Percentiles rank a stretch among this genome's conserved stretches.
Conservation (phyloP, 768 basidiomycete genomes). For the Dioszegia aurantiaca region DNA sequence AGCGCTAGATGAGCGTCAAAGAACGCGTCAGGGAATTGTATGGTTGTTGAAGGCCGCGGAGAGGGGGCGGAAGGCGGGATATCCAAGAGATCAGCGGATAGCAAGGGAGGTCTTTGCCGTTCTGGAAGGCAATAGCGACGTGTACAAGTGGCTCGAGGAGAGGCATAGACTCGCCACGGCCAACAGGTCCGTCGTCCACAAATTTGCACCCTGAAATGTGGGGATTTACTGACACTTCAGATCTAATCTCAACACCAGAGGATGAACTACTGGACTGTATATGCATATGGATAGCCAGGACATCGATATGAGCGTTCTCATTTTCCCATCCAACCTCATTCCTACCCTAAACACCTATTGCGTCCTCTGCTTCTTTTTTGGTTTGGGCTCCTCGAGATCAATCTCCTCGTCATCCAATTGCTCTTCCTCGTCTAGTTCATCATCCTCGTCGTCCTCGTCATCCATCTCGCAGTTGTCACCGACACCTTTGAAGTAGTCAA, state of each 20-base stretch:
- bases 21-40: constrained; percentile 65
- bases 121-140: constrained; percentile 60
- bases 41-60: constrained; percentile 70
- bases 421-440: constrained; percentile 37
- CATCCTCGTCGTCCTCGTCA: constrained; percentile 41
- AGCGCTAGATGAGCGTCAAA: constrained; percentile 75
- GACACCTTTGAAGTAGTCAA: constrained; percentile 45
- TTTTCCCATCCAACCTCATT: background rate
- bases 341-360: constrained; percentile 11
- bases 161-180: constrained; percentile 69
- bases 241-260: constrained; percentile 12
- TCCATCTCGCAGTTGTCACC: constrained; percentile 34
- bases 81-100: constrained; percentile 62
- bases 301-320: background rate
- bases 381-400: constrained; percentile 42
- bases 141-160: constrained; percentile 63
- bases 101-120: constrained; percentile 75
- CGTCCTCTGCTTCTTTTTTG: constrained; percentile 40
- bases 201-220: background rate
- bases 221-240: constrained; percentile 7
- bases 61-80: constrained; percentile 58
- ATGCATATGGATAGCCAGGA: background rate
- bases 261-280: background rate
- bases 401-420: constrained; percentile 45
- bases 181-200: constrained; percentile 56